phyloP scores from a whole-genome alignment of 176 grass and related monocot species.

The Oryza glumipatula region DNA sequence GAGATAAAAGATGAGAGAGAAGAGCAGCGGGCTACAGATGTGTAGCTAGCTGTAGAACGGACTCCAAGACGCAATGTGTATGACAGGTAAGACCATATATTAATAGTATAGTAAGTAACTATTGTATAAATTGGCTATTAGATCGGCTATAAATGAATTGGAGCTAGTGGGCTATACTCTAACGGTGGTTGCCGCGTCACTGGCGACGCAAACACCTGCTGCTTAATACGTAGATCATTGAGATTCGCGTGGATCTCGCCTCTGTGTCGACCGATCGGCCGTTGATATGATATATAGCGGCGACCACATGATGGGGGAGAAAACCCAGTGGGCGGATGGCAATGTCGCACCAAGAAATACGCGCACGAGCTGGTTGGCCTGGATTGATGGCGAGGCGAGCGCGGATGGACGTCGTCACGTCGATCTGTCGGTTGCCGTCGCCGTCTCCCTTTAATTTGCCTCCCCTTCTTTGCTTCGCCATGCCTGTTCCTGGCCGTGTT shows the following conservation, averaged over 20 bases:
- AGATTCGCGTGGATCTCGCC: constrained; percentile 38
- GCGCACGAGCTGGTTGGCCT: constrained; percentile 13
- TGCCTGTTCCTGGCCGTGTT: not conserved
- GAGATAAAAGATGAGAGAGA: too few relatives aligned
- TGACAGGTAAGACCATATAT: too few relatives aligned
- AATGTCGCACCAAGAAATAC: constrained; percentile 38
- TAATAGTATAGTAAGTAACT: too few relatives aligned
- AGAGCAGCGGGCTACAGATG: too few relatives aligned
- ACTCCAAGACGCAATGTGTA: too few relatives aligned
- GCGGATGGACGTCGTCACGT: constrained; percentile 24
- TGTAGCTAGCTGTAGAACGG: too few relatives aligned
- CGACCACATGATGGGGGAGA: constrained; percentile 38
- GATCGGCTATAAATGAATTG: too few relatives aligned
- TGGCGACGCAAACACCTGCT: not conserved
- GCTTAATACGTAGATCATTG: constrained; percentile 8
- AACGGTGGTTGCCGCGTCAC: constrained; percentile 24
- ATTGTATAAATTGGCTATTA: too few relatives aligned
- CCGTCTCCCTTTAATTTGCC: not conserved
- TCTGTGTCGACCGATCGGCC: constrained; percentile 14
- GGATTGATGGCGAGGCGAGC: not conserved
- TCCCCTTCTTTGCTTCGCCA: not conserved
- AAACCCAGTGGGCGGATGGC: constrained; percentile 42
- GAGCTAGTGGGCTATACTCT: too few relatives aligned
- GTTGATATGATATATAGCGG: constrained; percentile 35
- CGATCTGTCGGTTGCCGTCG: constrained; percentile 39